Evolutionary conservation across 202 grass and related monocot genomes (phyloP).

Genomic region (Panicum hallii): DNA sequence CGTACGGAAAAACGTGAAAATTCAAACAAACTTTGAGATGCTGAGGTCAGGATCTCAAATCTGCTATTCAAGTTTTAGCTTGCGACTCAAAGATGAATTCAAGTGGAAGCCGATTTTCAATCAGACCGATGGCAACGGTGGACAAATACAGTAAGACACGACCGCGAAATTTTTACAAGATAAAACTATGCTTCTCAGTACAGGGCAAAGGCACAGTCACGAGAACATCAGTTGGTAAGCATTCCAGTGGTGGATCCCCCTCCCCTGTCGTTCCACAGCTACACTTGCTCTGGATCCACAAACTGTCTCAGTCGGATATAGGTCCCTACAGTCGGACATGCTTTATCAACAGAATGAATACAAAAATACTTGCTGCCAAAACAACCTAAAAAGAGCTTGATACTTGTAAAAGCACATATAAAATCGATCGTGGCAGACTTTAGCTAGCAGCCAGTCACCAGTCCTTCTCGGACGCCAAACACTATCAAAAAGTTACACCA

Average conservation of each 20-base stretch:
- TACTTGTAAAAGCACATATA: neutral
- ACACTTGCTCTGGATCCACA: neutral
- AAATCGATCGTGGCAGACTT: neutral
- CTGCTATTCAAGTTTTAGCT: too few relatives aligned
- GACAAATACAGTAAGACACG: too few relatives aligned
- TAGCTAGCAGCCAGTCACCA: slow-evolving; percentile 18
- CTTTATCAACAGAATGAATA: neutral
- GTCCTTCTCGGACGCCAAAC: slow-evolving; percentile 36
- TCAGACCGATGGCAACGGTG: too few relatives aligned
- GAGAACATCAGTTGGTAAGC: neutral
- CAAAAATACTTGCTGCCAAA: neutral
- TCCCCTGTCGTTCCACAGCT: too few relatives aligned
- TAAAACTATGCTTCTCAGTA: neutral
- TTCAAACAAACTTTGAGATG: too few relatives aligned
- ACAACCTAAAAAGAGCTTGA: neutral
- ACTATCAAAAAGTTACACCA: slow-evolving; percentile 30
- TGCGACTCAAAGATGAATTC: too few relatives aligned
- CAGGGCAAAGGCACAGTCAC: too few relatives aligned
- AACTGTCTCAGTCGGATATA: neutral
- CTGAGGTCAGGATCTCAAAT: too few relatives aligned
- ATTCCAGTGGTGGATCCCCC: too few relatives aligned
- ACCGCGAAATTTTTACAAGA: neutral
- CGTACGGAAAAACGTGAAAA: neutral
- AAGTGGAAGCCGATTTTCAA: too few relatives aligned
- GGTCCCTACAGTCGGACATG: neutral